Base-by-base conservation (phyloP, 2,329 filamentous ascomycete species). In the Ophiostoma himal-ulmi region DNA sequence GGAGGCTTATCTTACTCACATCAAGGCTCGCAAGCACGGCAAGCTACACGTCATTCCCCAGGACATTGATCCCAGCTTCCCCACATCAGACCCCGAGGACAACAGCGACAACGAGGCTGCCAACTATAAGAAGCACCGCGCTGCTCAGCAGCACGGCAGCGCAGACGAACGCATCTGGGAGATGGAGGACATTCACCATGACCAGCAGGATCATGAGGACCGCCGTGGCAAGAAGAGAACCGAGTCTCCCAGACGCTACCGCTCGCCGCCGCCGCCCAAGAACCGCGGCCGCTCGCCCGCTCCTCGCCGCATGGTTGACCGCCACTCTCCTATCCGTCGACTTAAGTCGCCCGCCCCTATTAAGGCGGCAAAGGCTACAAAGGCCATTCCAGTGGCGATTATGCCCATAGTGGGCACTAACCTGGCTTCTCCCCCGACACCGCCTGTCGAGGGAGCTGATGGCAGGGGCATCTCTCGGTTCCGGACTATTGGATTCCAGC, bases 61-160 rank as follows among this genome's bases (percentile, higher is more conserved):
- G 77, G 95, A 98, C 75, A 96, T 97, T 72, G 95, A 99, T 77
- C 95, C 95, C 0, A 97, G 94, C 77, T 99, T 99, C 78, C 95
- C 95, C 0, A 94, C 93, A 0, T 97, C 94, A 0, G 95, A 98
- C 75, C 91, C 91, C 0, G 95, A 99, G 75, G 89, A 93, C 74
- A 90, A 94, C 37, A 91, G 92, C 66, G 91, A 93, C 52, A 88
- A 92, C 57, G 89, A 92, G 69, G 86, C 79, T 78, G 64, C 20
- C 30, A 68, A 64, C 10, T 64, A 69, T 69, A 71, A 71, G 68
- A 34, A 70, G 22, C 70, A 34, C 44, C 37, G 68, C 1, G 52
- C 41, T 5, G 41, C 70, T 34, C 70, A 72, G 37, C 57, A 34
- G 10, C 64, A 71, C 69, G 88, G 89, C 26, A 92, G 89, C 75